Base-by-base conservation (phyloP, 306 rosid genomes). In the Cicer pinnatifidum region DNA sequence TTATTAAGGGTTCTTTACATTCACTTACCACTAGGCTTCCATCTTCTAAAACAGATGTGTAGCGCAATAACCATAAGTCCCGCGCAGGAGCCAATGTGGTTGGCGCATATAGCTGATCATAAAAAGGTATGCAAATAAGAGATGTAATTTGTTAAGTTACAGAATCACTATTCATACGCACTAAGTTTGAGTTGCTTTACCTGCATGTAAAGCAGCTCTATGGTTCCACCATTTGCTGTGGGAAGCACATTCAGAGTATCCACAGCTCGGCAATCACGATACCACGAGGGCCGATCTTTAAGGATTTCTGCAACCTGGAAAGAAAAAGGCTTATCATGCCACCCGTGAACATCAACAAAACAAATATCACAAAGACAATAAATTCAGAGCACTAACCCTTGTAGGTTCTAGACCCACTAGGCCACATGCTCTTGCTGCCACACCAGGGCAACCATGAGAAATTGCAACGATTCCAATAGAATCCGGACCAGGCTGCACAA, bases 381-480 rank as follows among this genome's bases (percentile, higher is more conserved):
- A 45, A 46, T 38, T 35, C 9, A 2, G 28, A 65, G 28, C 60
- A 85, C 97, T 87, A 75, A 95, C 99, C 96, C 99, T 86, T 72
- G 96, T 87, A 75, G 99, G 99, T 78, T 95, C 99, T 35, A 95
- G 92, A 80, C 99, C 97, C 88, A 95, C 99, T 84, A 95, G 88
- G 85, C 99, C 99, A 39, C 97, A 95, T 79, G 99, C 99, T 65
- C 99, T 91, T 82, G 99, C 97, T 85, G 99, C 99, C 96, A 91
- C 99, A 75, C 99, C 99, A 86, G 93, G 72, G 90, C 97, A 91
- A 90, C 97, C 99, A 89, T 95, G 97, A 86, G 96, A 95, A 86
- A 95, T 95, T 82, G 99, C 97, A 86, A 95, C 93, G 90, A 95
- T 95, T 90, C 99, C 99, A 91, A 95, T 95, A 88, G 99, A 95